Evolutionary conservation across 768 basidiomycete genomes (phyloP).

Genomic region (Obba rivulosa): DNA sequence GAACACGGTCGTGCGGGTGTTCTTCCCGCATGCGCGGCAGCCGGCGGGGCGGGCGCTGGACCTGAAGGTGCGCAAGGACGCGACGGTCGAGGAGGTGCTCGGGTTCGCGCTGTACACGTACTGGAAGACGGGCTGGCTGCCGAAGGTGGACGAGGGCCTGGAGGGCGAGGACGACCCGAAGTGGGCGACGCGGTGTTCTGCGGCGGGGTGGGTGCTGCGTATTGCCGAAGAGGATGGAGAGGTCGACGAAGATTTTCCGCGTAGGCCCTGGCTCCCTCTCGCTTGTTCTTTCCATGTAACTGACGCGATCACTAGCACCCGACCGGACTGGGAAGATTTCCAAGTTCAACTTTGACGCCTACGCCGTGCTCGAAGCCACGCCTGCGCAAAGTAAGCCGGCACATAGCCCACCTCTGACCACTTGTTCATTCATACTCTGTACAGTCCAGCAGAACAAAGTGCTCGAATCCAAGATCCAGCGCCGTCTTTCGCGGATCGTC

Average conservation of each 20-base stretch:
- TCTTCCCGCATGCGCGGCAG: conserved; percentile 74
- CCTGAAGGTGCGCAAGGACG: conserved; percentile 78
- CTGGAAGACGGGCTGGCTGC: conserved; percentile 83
- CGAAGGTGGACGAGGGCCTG: conserved; percentile 66
- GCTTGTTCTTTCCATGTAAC: conserved; percentile 1
- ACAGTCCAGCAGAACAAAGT: conserved; percentile 73
- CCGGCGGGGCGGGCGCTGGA: conserved; percentile 60
- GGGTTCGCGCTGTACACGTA: conserved; percentile 91
- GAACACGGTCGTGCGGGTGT: conserved; percentile 65
- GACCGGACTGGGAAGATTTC: conserved; percentile 81
- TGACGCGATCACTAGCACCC: conserved; percentile 56
- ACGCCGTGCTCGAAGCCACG: conserved; percentile 79
- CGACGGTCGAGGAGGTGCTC: conserved; percentile 92
- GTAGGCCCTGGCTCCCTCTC: conserved; percentile 40
- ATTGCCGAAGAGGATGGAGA: conserved; percentile 97
- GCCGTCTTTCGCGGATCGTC: conserved; percentile 71
- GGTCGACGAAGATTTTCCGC: conserved; percentile 97
- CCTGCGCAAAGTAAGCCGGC: conserved; percentile 59
- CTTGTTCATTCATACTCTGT: background rate
- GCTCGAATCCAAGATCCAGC: conserved; percentile 75
- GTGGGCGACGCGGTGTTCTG: conserved; percentile 54
- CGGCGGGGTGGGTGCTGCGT: conserved; percentile 86
- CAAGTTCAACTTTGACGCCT: conserved; percentile 88
- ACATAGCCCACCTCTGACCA: background rate
- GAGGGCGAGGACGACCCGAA: conserved; percentile 57